Percentiles rank a stretch among this genome's conserved stretches.
Evolutionary conservation across 768 basidiomycete species (phyloP).

Genomic region (Pulveroboletus sp.): DNA sequence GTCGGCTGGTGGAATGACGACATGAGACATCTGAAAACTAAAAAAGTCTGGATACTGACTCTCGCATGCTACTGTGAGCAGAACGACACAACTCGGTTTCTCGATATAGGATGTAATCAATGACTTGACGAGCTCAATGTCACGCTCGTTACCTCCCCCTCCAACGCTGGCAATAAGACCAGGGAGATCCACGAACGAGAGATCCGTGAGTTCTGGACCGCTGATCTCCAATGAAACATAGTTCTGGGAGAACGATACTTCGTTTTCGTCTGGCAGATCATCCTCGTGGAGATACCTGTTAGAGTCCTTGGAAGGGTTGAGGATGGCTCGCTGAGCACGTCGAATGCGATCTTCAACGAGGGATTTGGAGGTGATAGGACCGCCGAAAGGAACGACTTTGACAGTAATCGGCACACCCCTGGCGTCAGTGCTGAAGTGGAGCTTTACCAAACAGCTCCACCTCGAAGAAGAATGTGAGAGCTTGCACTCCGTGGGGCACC

Average conservation of each 20-base stretch:
- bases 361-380: constrained; percentile 43
- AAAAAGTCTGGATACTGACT: constrained; percentile 10
- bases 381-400: constrained; percentile 41
- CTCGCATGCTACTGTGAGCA: constrained; percentile 54
- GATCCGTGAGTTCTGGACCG: constrained; percentile 54
- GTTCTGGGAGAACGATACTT: constrained; percentile 47
- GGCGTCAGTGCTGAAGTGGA: constrained; percentile 41
- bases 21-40: constrained; percentile 31
- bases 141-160: constrained; percentile 42
- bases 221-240: constrained; percentile 56
- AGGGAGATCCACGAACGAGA: constrained; percentile 63
- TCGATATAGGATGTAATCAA: constrained; percentile 58
- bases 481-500: constrained; percentile 57
- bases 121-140: constrained; percentile 57
- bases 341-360: constrained; percentile 64
- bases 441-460: constrained; percentile 50
- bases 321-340: constrained; percentile 59
- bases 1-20: constrained; percentile 51
- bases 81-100: constrained; percentile 63
- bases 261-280: constrained; percentile 7
- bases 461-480: constrained; percentile 36
- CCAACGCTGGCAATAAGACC: constrained; percentile 59
- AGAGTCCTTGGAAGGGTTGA: constrained; percentile 44
- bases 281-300: constrained; percentile 14
- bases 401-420: constrained; percentile 36